Conservation (phyloP, 257 asterid species). For the Nemophila menziesii region DNA sequence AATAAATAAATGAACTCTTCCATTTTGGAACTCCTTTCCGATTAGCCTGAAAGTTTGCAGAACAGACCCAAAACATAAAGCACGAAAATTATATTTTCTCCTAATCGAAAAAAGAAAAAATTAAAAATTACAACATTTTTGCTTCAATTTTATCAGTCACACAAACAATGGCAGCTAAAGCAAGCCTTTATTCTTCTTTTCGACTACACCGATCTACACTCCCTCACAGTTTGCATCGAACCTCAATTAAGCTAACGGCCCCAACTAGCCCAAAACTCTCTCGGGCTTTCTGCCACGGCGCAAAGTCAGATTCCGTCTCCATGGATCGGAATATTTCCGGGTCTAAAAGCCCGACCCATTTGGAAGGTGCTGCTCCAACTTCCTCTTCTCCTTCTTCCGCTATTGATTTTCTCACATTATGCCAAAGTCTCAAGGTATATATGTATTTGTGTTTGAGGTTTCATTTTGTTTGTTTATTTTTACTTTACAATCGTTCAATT, state of each 20-base stretch:
- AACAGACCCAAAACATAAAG: too few relatives aligned
- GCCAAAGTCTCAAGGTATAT: constrained; percentile 73
- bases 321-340: constrained; percentile 30
- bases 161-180: constrained; percentile 11
- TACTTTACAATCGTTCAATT: too few relatives aligned
- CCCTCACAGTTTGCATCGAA: constrained; percentile 4
- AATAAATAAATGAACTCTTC: too few relatives aligned
- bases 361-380: constrained; percentile 8
- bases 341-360: constrained; percentile 17
- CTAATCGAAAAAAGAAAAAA: too few relatives aligned
- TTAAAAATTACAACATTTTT: background rate
- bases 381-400: constrained; percentile 39
- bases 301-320: constrained; percentile 42
- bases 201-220: constrained; percentile 1
- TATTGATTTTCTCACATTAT: constrained; percentile 87
- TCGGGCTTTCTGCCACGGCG: constrained; percentile 37
- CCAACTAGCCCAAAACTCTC: constrained; percentile 25
- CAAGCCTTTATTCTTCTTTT: background rate
- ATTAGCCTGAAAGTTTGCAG: too few relatives aligned
- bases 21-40: too few relatives aligned
- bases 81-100: too few relatives aligned
- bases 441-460: background rate
- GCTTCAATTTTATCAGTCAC: background rate
- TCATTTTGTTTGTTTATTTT: background rate
- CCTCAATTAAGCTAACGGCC: constrained; percentile 25